phyloP scores from a whole-genome alignment of 2,329 filamentous ascomycete genomes.

The Reticulascus tulasneorum region DNA sequence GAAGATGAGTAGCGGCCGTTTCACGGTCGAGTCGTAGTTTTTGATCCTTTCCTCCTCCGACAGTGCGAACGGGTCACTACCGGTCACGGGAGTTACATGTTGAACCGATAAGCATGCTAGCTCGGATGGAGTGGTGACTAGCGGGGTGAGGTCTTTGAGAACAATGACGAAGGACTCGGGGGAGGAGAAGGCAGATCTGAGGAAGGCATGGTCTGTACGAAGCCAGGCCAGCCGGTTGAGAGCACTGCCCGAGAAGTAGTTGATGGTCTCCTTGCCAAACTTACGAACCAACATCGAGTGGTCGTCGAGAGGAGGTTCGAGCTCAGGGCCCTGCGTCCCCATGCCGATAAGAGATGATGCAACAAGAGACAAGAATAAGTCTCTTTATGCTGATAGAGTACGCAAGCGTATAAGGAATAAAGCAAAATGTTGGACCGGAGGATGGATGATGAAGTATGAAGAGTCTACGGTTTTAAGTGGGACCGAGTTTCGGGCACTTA shows the following conservation, averaged over 20 bases:
- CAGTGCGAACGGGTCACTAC: conserved; percentile 64
- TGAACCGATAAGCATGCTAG: conserved; percentile 66
- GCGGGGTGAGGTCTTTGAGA: conserved; percentile 72
- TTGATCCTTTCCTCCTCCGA: conserved; percentile 70
- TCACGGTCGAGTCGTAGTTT: conserved; percentile 67
- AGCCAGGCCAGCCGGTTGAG: conserved; percentile 79
- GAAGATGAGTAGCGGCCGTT: conserved; percentile 72
- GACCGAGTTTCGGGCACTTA: no score
- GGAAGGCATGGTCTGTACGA: conserved; percentile 65
- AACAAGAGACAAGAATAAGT: no score
- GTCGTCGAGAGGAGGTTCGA: conserved; percentile 37
- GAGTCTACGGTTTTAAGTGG: no score
- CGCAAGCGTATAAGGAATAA: no score
- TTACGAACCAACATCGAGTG: conserved; percentile 69
- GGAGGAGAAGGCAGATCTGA: conserved; percentile 62
- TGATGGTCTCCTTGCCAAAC: conserved; percentile 75
- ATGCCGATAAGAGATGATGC: no score
- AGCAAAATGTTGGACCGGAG: no score
- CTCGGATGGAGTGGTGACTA: conserved; percentile 45
- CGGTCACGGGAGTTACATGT: conserved; percentile 68
- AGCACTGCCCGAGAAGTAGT: conserved; percentile 78
- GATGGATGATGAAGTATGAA: no score
- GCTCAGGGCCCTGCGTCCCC: conserved; percentile 30
- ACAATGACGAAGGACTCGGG: conserved; percentile 69
- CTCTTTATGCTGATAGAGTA: no score